These are phyloP conservation scores for Zygoascus hellenicus DNA, from an alignment of 1,139 yeast genomes.

Conservation along the genomic window DNA sequence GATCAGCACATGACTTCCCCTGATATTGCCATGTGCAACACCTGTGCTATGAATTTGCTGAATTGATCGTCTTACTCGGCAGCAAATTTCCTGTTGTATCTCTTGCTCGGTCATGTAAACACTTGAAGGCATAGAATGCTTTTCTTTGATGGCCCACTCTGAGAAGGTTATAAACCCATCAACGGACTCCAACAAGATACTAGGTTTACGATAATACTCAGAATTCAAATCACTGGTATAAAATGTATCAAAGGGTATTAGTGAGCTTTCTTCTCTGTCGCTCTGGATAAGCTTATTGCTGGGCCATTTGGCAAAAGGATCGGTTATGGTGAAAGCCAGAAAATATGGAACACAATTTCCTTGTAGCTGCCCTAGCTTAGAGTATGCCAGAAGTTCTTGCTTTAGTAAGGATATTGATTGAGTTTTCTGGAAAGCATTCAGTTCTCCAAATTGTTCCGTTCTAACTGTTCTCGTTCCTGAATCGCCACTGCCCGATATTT, in stretches of 20 bases:
- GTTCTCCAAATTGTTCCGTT: no score
- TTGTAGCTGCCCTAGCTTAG: constrained; percentile 16
- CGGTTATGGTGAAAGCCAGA: constrained; percentile 15
- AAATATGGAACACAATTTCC: constrained; percentile 20
- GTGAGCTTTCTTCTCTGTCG: background rate
- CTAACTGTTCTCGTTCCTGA: no score
- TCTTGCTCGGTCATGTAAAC: background rate
- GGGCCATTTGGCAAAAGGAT: constrained; percentile 15
- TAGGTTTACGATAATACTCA: constrained; percentile 12
- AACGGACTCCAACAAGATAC: constrained; percentile 18
- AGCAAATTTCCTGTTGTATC: background rate
- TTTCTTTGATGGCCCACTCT: constrained; percentile 15
- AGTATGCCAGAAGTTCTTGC: constrained; percentile 14
- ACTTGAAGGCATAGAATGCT: background rate
- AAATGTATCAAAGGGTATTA: background rate
- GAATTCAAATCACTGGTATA: background rate
- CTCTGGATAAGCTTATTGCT: background rate
- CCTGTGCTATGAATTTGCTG: constrained; percentile 14
- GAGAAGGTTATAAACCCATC: constrained; percentile 12
- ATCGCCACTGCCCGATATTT: no score
- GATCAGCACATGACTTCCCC: constrained; percentile 13
- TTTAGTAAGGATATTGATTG: background rate
- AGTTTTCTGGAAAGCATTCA: constrained; percentile 13
- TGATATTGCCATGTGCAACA: constrained; percentile 16
- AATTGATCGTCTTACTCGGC: background rate